Evolutionary conservation across 106 monocot species (phyloP).

Genomic region (Acorus gramineus): DNA sequence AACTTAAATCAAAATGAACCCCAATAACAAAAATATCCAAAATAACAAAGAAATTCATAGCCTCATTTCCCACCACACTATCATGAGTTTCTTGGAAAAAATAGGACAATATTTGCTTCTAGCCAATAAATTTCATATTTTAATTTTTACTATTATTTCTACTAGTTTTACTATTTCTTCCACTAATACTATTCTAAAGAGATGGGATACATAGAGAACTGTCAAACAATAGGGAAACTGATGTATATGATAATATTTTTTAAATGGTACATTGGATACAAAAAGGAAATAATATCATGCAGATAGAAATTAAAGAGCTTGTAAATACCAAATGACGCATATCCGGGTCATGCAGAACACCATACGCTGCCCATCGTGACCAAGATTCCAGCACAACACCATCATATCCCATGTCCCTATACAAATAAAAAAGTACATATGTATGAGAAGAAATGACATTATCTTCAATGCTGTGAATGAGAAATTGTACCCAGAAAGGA

Average conservation of each 20-base stretch:
- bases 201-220: neutral
- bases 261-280: neutral
- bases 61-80: too few species aligned
- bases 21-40: too few species aligned
- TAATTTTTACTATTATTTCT: too few species aligned
- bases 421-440: neutral
- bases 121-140: too few species aligned
- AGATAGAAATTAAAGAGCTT: neutral
- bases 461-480: neutral
- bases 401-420: constrained; percentile 95
- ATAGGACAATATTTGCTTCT: too few species aligned
- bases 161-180: too few species aligned
- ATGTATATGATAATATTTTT: neutral
- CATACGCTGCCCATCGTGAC: constrained; percentile 88
- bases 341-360: constrained; percentile 54
- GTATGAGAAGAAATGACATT: neutral
- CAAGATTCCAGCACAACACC: constrained; percentile 96
- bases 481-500: neutral
- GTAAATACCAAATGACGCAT: constrained; percentile 52
- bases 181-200: neutral
- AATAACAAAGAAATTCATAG: too few species aligned
- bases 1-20: too few species aligned
- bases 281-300: neutral
- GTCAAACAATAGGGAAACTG: neutral
- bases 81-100: too few species aligned